Evolutionary conservation across 139 green algal species (phyloP).

Genomic region (Volvox africanus): DNA sequence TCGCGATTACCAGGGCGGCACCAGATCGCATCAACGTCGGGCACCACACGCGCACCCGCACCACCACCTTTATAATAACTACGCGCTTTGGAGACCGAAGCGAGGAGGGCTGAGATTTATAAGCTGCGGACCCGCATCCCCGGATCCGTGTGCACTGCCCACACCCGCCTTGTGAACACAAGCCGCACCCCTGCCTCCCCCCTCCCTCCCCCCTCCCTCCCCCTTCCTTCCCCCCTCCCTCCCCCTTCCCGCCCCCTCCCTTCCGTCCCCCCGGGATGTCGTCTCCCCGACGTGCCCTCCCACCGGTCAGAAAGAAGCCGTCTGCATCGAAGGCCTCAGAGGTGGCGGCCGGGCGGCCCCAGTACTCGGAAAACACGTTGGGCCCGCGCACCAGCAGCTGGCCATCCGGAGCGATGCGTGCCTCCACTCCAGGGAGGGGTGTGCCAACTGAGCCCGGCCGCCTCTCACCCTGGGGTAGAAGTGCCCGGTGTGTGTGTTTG

Average conservation of each 20-base stretch:
- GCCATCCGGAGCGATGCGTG: conserved; percentile 56
- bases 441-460: conserved; percentile 84
- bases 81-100: too few species aligned
- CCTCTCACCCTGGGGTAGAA: conserved; percentile 62
- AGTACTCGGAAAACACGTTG: conserved; percentile 94
- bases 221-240: neutral
- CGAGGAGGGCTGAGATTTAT: too few species aligned
- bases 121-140: too few species aligned
- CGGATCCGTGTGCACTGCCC: too few species aligned
- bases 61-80: too few species aligned
- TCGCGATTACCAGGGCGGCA: too few species aligned
- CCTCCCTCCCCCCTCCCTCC: neutral
- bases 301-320: conserved; percentile 93
- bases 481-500: too few species aligned
- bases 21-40: too few species aligned
- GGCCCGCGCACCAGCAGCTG: conserved; percentile 84
- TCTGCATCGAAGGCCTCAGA: conserved; percentile 82
- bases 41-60: too few species aligned
- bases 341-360: conserved; percentile 81
- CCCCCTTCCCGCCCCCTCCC: neutral
- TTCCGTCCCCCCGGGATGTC: too few species aligned
- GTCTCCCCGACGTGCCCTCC: neutral
- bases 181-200: neutral
- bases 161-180: too few species aligned
- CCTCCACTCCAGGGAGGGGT: conserved; percentile 87